Evolutionary conservation across 2,329 filamentous ascomycete genomes (phyloP), one percentile per base, ranked within the genome.

Genomic region (Knufia fluminis): DNA sequence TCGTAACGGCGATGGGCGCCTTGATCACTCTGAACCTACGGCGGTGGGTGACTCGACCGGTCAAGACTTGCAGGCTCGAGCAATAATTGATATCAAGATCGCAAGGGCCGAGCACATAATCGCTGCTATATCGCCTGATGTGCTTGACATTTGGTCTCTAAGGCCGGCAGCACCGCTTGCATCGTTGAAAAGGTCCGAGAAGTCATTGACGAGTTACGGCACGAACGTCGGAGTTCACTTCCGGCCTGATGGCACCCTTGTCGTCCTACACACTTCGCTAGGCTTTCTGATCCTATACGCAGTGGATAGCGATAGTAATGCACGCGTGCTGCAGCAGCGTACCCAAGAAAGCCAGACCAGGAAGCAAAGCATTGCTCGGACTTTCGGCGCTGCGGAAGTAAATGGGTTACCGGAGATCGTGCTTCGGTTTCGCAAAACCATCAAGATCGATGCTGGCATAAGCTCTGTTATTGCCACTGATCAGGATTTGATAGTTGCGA

Each of bases 361-460:
- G 36, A 69, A 71, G 42, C 70, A 74, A 48, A 70, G 71, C 53
- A 54, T 69, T 19, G 63, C 66, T 31, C 66, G 64, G 36, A 66
- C 69, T 26, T 80, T 85, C 66, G 86, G 86, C 0, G 80, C 85
- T 1, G 90, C 90, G 28, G 92, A 96, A 65, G 86, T 86, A 8
- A 77, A 77, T 43, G 87, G 87, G 2, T 82, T 95, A 45, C 79
- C 81, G 47, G 92, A 98, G 67, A 80, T 94, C 49, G 94, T 85
- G 60, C 77, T 98, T 43, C 85, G 88, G 9, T 98, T 98, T 67
- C 80, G 91, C 50, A 95, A 96, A 86, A 91, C 95, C 12, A 97
- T 98, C 62, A 94, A 94, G 64, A 88, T 98, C 16, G 92, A 98
- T 67, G 92, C 92, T 2, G 92, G 92, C 2, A 96, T 98, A 59